Conservation (phyloP, 306 rosid genomes). For the Phaseolus lunatus region DNA sequence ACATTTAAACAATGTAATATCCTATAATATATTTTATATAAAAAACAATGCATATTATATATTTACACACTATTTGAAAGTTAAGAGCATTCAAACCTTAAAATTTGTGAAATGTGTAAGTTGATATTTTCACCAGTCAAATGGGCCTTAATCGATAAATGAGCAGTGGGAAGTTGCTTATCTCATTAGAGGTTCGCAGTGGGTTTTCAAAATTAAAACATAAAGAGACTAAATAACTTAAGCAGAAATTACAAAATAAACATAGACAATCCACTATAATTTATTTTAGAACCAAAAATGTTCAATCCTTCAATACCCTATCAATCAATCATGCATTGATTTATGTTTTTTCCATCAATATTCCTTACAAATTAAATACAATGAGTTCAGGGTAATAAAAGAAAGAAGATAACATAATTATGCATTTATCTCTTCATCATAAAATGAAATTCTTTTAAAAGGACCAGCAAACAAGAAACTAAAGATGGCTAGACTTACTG, state of each 20-base stretch:
- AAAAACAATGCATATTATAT: too few species aligned
- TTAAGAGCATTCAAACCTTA: neutral
- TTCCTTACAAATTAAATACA: constrained; percentile 18
- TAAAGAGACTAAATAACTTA: constrained; percentile 1
- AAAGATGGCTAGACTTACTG: constrained; percentile 58
- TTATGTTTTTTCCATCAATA: constrained; percentile 24
- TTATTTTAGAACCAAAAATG: constrained; percentile 7
- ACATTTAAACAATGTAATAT: neutral
- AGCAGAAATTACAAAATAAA: neutral
- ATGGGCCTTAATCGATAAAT: neutral
- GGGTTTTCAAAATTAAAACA: constrained; percentile 7
- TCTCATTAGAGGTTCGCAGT: neutral
- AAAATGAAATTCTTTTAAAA: constrained; percentile 18
- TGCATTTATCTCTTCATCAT: constrained; percentile 11
- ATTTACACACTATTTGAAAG: neutral
- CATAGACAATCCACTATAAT: neutral
- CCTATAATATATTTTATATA: neutral
- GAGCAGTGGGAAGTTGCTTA: neutral
- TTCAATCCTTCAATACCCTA: constrained; percentile 6
- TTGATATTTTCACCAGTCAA: too few species aligned
- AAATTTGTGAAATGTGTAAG: neutral
- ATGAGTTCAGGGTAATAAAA: constrained; percentile 18
- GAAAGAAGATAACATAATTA: constrained; percentile 33
- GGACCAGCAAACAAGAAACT: neutral
- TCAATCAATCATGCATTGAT: constrained; percentile 25